These are phyloP conservation scores for Syzygium jambos DNA, from an alignment of 345 rosid species.

Conservation along the genomic window DNA sequence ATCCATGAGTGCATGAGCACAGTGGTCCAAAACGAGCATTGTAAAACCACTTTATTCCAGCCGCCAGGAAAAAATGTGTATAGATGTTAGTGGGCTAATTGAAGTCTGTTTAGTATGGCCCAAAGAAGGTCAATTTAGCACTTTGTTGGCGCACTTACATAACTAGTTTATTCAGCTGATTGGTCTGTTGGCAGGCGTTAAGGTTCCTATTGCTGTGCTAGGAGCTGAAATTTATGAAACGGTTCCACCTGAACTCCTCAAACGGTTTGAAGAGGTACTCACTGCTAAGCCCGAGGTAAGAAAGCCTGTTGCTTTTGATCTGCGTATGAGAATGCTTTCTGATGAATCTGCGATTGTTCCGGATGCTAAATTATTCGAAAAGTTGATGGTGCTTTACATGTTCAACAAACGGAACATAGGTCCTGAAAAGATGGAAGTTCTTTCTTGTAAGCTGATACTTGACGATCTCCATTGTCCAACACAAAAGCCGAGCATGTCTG, in stretches of 20 bases:
- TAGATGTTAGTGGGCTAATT: background rate
- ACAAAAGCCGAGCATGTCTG: background rate
- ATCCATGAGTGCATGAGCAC: background rate
- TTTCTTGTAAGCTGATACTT: background rate
- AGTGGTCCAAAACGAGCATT: background rate
- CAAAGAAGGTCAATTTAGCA: background rate
- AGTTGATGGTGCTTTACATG: background rate
- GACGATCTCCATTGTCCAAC: background rate
- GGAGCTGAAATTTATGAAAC: conserved; percentile 31
- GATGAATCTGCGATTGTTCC: background rate
- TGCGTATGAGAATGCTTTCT: too few species aligned
- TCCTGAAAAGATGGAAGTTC: background rate
- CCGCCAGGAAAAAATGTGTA: background rate
- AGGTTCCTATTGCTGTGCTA: conserved; percentile 25
- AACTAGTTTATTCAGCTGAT: background rate
- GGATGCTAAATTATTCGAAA: background rate
- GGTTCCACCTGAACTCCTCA: conserved; percentile 30
- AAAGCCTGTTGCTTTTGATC: background rate
- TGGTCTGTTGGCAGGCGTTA: conserved; percentile 15
- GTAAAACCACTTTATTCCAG: background rate
- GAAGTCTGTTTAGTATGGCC: background rate
- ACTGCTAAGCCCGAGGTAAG: conserved; percentile 15
- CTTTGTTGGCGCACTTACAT: background rate
- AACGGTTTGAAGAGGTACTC: conserved; percentile 29
- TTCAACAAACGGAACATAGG: background rate